Evolutionary conservation across 176 grass and related monocot species (phyloP).

Genomic region (Otatea glauca): DNA sequence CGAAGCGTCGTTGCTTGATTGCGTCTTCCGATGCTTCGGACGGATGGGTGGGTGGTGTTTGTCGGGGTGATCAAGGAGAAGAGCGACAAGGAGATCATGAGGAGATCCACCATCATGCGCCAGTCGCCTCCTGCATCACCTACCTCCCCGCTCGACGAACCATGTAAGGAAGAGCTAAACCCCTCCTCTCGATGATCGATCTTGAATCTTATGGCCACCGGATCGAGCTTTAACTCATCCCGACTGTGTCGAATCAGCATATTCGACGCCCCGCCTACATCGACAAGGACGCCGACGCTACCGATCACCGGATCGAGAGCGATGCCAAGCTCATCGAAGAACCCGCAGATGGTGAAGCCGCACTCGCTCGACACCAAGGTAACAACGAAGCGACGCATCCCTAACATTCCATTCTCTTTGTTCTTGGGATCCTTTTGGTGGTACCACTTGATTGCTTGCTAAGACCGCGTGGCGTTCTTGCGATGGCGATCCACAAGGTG

Average conservation of each 20-base stretch:
- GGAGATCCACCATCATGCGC: conserved; percentile 99
- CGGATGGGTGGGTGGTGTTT: not conserved
- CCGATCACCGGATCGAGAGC: conserved; percentile 90
- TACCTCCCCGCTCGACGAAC: conserved; percentile 99
- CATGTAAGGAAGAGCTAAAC: conserved; percentile 30
- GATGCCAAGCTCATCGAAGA: conserved; percentile 92
- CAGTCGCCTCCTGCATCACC: conserved; percentile 92
- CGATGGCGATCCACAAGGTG: conserved; percentile 92
- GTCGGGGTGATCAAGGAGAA: conserved; percentile 82
- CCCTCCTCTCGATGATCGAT: too few species aligned
- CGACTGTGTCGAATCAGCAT: conserved; percentile 44
- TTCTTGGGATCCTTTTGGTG: not conserved
- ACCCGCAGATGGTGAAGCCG: conserved; percentile 98
- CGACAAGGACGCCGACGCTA: conserved; percentile 69
- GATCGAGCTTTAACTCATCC: not conserved
- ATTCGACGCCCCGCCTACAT: conserved; percentile 97
- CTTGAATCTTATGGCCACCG: too few species aligned
- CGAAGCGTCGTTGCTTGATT: not conserved
- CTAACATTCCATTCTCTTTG: not conserved
- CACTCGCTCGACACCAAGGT: conserved; percentile 99
- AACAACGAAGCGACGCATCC: not conserved
- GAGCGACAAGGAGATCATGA: conserved; percentile 98
- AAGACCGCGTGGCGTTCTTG: not conserved
- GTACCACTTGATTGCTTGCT: conserved; percentile 11
- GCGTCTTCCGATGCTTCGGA: not conserved